These are phyloP conservation scores for Davidsoniella australis DNA, from an alignment of 2,329 filamentous ascomycete genomes.

Conservation along the genomic window DNA sequence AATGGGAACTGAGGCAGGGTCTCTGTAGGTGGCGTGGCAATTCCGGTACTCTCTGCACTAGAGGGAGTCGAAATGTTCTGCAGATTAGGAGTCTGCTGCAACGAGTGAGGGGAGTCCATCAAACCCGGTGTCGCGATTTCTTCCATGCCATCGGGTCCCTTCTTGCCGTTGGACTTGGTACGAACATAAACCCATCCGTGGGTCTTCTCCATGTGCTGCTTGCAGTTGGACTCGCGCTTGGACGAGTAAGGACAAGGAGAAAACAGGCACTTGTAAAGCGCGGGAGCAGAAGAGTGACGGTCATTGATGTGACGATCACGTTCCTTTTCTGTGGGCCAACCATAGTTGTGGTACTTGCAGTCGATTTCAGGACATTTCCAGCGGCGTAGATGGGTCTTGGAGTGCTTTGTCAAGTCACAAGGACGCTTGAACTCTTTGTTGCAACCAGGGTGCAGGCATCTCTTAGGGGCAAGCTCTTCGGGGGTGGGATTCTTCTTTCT, in stretches of 20 bases:
- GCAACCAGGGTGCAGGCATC: slow-evolving; percentile 59
- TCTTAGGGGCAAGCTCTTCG: slow-evolving; percentile 65
- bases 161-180: slow-evolving; percentile 80
- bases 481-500: slow-evolving; percentile 84
- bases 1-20: slow-evolving; percentile 18
- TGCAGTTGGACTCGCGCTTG: slow-evolving; percentile 92
- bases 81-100: slow-evolving; percentile 40
- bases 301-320: slow-evolving; percentile 92
- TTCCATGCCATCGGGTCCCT: slow-evolving; percentile 15
- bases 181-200: slow-evolving; percentile 83
- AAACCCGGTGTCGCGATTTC: background rate
- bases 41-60: slow-evolving; percentile 26
- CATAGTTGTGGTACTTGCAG: slow-evolving; percentile 81
- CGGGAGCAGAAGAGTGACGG: slow-evolving; percentile 69
- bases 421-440: slow-evolving; percentile 88
- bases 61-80: slow-evolving; percentile 46
- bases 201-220: slow-evolving; percentile 97
- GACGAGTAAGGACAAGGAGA: slow-evolving; percentile 81
- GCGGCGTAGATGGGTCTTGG: slow-evolving; percentile 91
- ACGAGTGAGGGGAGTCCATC: slow-evolving; percentile 28
- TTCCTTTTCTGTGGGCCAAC: slow-evolving; percentile 97
- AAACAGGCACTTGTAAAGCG: slow-evolving; percentile 70
- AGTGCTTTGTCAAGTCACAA: slow-evolving; percentile 95
- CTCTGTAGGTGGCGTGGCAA: slow-evolving; percentile 41
- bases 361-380: slow-evolving; percentile 74